Conservation (phyloP, 345 rosid genomes). For the Eucalyptus shirleyi region DNA sequence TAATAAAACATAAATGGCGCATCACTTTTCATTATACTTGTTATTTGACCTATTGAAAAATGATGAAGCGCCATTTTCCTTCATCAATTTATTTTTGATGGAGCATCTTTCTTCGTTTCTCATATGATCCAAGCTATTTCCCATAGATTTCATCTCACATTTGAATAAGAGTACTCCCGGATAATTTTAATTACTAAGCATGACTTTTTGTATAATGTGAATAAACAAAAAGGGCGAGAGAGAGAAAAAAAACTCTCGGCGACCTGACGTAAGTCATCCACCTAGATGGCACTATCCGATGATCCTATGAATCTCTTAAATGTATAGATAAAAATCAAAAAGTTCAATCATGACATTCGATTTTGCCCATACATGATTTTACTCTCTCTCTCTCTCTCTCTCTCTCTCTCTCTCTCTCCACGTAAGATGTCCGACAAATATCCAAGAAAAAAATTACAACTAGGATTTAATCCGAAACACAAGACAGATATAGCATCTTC, state of each 20-base stretch:
- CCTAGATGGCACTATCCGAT: background rate
- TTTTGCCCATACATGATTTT: background rate
- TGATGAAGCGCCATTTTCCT: background rate
- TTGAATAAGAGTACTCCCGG: background rate
- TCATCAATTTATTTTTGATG: background rate
- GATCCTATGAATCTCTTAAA: background rate
- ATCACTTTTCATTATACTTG: background rate
- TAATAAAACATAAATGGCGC: background rate
- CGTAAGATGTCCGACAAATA: background rate
- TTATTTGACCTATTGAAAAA: background rate
- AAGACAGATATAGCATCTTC: background rate
- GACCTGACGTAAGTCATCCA: background rate
- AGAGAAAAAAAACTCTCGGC: background rate
- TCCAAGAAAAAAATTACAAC: background rate
- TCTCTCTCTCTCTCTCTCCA: background rate
- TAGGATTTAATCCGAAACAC: background rate
- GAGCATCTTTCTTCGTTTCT: background rate
- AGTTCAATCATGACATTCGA: background rate
- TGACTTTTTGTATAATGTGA: background rate
- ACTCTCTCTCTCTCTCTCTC: background rate
- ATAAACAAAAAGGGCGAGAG: background rate
- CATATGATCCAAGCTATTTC: background rate
- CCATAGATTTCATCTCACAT: background rate
- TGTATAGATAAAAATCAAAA: background rate
- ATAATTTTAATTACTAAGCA: background rate